Evolutionary conservation across 2,329 filamentous ascomycete genomes (phyloP).

Genomic region (Hymenoscyphus fructigenus): DNA sequence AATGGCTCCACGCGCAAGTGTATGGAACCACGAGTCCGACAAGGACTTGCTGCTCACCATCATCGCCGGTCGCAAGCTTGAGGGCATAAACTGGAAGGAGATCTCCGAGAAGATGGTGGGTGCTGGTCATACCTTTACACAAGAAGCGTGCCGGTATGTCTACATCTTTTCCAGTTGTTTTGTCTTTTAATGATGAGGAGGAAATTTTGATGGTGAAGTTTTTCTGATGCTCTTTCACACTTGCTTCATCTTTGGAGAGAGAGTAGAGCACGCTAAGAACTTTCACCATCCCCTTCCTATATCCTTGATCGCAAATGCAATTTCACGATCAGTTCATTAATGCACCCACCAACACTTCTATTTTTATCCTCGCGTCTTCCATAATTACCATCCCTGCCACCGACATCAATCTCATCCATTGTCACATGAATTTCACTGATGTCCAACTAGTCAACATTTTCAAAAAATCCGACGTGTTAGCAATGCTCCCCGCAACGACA

Average conservation of each 20-base stretch:
- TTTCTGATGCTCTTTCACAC: neutral
- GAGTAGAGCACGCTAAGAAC: neutral
- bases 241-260: neutral
- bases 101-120: constrained; percentile 25
- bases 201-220: constrained; percentile 3
- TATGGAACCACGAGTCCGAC: constrained; percentile 32
- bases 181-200: neutral
- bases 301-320: neutral
- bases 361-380: neutral
- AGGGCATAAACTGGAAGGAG: constrained; percentile 27
- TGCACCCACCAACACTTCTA: neutral
- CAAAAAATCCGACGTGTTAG: constrained; percentile 32
- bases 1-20: constrained; percentile 19
- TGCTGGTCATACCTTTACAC: constrained; percentile 30
- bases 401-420: neutral
- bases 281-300: neutral
- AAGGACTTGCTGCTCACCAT: constrained; percentile 34
- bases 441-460: constrained; percentile 32
- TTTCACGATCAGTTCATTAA: neutral
- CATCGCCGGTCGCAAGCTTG: constrained; percentile 30
- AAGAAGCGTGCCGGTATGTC: constrained; percentile 36
- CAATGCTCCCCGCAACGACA: constrained; percentile 14
- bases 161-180: no score
- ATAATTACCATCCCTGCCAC: neutral
- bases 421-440: constrained; percentile 11